phyloP scores from a whole-genome alignment of 257 asterid species.

The Fraxinus excelsior region DNA sequence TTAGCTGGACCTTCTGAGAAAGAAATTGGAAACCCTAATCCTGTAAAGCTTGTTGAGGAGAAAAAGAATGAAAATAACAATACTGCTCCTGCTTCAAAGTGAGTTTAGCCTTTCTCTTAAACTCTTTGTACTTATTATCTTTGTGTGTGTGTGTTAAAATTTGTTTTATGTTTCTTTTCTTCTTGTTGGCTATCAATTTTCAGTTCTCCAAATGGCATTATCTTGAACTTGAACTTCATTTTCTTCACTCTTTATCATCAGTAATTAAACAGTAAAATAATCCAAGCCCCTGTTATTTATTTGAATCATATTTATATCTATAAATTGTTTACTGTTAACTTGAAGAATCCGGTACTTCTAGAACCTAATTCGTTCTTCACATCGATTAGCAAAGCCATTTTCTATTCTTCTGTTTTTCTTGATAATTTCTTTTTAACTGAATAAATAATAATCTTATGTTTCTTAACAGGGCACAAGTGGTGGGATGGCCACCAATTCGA shows the following conservation, averaged over 20 bases:
- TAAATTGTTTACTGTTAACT: not conserved
- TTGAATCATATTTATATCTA: not conserved
- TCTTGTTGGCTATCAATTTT: no score
- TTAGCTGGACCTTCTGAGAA: constrained; percentile 23
- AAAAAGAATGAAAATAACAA: constrained; percentile 40
- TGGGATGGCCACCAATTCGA: constrained; percentile 95
- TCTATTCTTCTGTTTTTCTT: not conserved
- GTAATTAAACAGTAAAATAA: not conserved
- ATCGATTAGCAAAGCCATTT: not conserved
- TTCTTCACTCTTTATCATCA: not conserved
- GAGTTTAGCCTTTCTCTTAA: constrained; percentile 10
- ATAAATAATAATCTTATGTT: not conserved
- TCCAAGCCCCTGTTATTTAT: not conserved
- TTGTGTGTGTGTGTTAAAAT: not conserved
- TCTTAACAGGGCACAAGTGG: constrained; percentile 72
- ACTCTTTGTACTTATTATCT: not conserved
- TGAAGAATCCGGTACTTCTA: not conserved
- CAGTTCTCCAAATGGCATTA: no score
- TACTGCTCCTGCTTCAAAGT: constrained; percentile 73
- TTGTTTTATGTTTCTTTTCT: no score
- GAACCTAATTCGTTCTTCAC: not conserved
- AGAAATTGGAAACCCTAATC: constrained; percentile 26
- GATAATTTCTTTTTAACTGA: not conserved
- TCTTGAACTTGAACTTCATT: not conserved
- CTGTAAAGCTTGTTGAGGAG: constrained; percentile 43